A percentile compares a stretch with the other conserved stretches of the same genome.
Conservation (phyloP, 2,329 filamentous ascomycete genomes). For the Huntiella abstrusa region DNA sequence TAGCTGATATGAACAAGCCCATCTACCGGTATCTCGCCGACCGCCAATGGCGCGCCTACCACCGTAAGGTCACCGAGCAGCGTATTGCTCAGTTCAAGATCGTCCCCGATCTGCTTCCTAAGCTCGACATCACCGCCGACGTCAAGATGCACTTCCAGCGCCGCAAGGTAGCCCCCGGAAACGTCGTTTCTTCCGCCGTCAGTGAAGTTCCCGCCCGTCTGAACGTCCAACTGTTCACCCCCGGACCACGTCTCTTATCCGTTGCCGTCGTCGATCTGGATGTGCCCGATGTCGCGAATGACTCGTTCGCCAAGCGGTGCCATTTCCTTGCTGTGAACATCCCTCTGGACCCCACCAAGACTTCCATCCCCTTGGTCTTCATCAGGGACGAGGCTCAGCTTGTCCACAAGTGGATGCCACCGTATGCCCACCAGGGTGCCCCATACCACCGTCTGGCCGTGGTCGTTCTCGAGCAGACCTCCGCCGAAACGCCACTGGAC, state of each 20-base stretch:
- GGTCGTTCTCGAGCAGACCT: constrained; percentile 63
- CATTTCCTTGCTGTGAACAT: constrained; percentile 67
- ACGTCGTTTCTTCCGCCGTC: constrained; percentile 54
- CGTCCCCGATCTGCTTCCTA: constrained; percentile 70
- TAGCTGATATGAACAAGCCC: constrained; percentile 88
- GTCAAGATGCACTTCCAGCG: constrained; percentile 66
- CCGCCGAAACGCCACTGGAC: constrained; percentile 36
- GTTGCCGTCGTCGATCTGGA: constrained; percentile 79
- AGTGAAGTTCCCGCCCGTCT: constrained; percentile 60
- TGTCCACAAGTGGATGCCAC: constrained; percentile 63
- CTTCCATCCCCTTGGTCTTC: constrained; percentile 44
- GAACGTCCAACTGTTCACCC: constrained; percentile 68
- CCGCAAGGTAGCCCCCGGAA: constrained; percentile 52
- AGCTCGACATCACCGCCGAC: constrained; percentile 59
- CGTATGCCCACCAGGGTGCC: constrained; percentile 73
- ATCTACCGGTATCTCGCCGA: constrained; percentile 86
- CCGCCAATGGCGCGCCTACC: constrained; percentile 70
- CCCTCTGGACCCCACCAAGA: constrained; percentile 31
- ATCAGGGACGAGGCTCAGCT: constrained; percentile 45
- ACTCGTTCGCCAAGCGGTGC: constrained; percentile 63
- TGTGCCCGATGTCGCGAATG: constrained; percentile 58
- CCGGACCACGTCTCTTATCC: constrained; percentile 62
- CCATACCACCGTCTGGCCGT: constrained; percentile 80
- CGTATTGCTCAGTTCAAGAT: constrained; percentile 74
- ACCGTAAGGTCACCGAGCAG: constrained; percentile 62